A percentile compares a stretch with the other conserved stretches of the same genome.
These are phyloP conservation scores for Cladosporium sp. DNA, from an alignment of 2,329 filamentous ascomycete species.

Conservation along the genomic window DNA sequence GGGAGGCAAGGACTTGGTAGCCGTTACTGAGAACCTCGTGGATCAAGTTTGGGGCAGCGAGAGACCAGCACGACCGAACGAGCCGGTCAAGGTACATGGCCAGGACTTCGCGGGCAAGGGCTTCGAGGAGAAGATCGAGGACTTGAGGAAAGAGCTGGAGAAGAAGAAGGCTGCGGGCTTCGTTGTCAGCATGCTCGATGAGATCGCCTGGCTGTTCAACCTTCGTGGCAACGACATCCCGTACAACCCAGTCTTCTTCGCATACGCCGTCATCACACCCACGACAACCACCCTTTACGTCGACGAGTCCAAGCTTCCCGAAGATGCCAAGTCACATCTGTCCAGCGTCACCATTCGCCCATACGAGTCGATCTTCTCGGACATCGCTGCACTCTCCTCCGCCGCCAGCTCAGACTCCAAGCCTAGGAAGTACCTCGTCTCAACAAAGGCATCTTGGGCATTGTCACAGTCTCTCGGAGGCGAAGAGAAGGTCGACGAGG, in stretches of 20 bases:
- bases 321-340: conserved; percentile 70
- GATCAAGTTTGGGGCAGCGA: conserved; percentile 82
- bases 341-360: conserved; percentile 73
- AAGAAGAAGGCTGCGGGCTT: conserved; percentile 88
- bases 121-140: conserved; percentile 78
- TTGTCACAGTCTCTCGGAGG: conserved; percentile 83
- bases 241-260: conserved; percentile 98
- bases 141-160: conserved; percentile 85
- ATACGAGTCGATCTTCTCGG: conserved; percentile 78
- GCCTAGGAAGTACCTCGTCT: conserved; percentile 74
- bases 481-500: conserved; percentile 80
- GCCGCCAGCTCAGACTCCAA: conserved; percentile 35
- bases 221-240: conserved; percentile 91
- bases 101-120: conserved; percentile 78
- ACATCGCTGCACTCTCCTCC: conserved; percentile 66
- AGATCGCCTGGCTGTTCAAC: conserved; percentile 99
- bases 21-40: conserved; percentile 81
- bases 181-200: conserved; percentile 91
- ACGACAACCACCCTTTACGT: conserved; percentile 78
- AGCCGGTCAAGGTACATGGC: conserved; percentile 72
- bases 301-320: conserved; percentile 73
- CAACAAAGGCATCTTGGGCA: conserved; percentile 91
- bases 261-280: conserved; percentile 85
- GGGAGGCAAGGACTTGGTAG: conserved; percentile 74
- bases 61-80: conserved; percentile 72